Conservation (phyloP, 371 early-diverging fungal genomes). For the Syncephalastrum contaminatum region DNA sequence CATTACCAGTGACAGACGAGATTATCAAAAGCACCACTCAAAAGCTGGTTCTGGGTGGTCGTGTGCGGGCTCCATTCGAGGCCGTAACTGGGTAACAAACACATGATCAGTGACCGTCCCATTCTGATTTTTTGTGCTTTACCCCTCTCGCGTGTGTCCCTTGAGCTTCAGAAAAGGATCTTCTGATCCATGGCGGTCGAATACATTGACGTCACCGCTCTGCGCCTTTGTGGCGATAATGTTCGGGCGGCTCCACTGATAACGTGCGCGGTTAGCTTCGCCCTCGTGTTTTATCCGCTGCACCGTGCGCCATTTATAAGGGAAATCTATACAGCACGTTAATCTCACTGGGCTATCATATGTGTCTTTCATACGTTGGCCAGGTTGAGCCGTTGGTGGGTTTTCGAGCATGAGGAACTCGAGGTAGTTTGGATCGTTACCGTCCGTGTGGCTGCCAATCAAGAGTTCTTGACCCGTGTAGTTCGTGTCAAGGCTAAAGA, state of each 20-base stretch:
- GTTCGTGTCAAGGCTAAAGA: conserved; percentile 64
- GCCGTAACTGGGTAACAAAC: conserved; percentile 53
- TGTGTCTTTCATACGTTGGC: conserved; percentile 66
- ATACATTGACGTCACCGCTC: conserved; percentile 90
- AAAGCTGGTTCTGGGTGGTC: conserved; percentile 63
- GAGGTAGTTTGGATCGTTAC: conserved; percentile 94
- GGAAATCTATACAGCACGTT: conserved; percentile 1
- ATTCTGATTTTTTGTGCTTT: conserved; percentile 4
- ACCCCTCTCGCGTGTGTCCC: conserved; percentile 97
- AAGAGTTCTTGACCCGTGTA: conserved; percentile 85
- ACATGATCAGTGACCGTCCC: not conserved
- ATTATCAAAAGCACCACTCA: conserved; percentile 87
- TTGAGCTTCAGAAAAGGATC: conserved; percentile 84
- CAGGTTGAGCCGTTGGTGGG: conserved; percentile 75
- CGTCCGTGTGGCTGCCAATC: conserved; percentile 97
- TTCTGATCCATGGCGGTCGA: conserved; percentile 92
- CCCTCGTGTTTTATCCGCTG: conserved; percentile 95
- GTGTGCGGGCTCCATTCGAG: conserved; percentile 73
- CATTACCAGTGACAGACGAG: conserved; percentile 79
- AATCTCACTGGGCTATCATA: conserved; percentile 6
- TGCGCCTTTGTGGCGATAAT: conserved; percentile 96
- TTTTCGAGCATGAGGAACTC: conserved; percentile 92
- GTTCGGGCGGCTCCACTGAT: conserved; percentile 94
- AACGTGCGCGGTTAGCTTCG: conserved; percentile 94
- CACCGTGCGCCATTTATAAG: conserved; percentile 5